A percentile compares a stretch with the other conserved stretches of the same genome.
Evolutionary conservation across 768 basidiomycete species (phyloP).

Genomic region (Austroboletus eburneus): DNA sequence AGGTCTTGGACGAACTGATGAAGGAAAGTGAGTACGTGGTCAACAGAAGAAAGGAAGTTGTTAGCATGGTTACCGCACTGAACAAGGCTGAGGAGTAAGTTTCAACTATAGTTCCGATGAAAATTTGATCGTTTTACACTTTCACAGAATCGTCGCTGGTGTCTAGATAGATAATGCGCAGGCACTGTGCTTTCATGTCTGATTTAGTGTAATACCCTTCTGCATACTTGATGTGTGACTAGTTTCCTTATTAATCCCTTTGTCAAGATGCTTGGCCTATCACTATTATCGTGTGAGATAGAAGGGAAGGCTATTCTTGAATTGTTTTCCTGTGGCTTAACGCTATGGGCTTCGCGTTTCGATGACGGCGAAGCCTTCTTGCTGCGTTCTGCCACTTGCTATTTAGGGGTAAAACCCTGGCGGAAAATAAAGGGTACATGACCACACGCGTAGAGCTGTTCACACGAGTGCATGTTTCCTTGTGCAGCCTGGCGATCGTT

Average conservation of each 20-base stretch:
- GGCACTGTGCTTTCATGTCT: slow-evolving; percentile 4
- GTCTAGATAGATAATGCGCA: slow-evolving; percentile 40
- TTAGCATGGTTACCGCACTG: slow-evolving; percentile 88
- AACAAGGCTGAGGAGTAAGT: slow-evolving; percentile 99
- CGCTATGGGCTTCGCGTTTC: too few relatives aligned
- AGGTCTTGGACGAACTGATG: slow-evolving; percentile 89
- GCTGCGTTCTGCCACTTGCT: too few relatives aligned
- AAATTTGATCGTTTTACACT: slow-evolving; percentile 10
- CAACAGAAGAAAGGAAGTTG: slow-evolving; percentile 88
- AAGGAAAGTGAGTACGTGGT: slow-evolving; percentile 94
- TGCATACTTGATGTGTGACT: slow-evolving; percentile 15
- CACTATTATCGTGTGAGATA: neutral
- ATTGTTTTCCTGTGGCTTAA: too few relatives aligned
- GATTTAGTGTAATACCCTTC: slow-evolving; percentile 30
- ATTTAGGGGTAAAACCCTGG: too few relatives aligned
- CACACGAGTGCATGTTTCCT: too few relatives aligned
- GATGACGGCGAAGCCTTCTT: too few relatives aligned
- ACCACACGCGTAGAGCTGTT: too few relatives aligned
- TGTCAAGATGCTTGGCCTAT: neutral
- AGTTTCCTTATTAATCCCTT: slow-evolving; percentile 16
- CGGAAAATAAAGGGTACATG: too few relatives aligned
- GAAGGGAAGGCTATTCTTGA: too few relatives aligned
- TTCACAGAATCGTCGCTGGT: slow-evolving; percentile 56
- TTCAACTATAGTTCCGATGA: neutral
- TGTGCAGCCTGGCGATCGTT: too few relatives aligned